Conservation (phyloP, 2,329 filamentous ascomycete genomes). For the Pestalotiopsis sp. region DNA sequence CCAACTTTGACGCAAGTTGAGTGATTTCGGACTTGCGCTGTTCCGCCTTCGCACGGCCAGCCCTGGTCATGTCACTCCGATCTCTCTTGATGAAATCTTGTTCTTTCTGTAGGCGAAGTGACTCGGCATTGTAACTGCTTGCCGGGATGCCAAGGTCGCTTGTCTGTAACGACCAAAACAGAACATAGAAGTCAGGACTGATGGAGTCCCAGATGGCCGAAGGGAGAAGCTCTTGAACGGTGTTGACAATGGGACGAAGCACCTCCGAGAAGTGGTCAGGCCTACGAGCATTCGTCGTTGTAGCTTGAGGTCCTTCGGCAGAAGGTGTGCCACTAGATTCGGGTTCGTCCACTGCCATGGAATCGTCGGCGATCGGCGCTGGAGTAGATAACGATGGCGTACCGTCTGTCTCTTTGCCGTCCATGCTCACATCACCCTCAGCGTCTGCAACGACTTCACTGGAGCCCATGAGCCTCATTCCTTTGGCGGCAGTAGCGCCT, state of each 20-base stretch:
- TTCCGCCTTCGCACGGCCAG: constrained; percentile 68
- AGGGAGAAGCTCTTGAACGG: constrained; percentile 64
- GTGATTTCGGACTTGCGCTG: constrained; percentile 70
- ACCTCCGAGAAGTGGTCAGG: constrained; percentile 65
- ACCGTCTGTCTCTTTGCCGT: constrained; percentile 33
- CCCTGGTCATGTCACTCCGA: constrained; percentile 71
- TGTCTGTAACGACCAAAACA: constrained; percentile 89
- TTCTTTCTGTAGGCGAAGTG: constrained; percentile 68
- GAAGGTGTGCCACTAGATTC: constrained; percentile 23
- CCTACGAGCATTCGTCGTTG: constrained; percentile 36
- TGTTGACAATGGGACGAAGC: constrained; percentile 73
- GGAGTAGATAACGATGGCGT: constrained; percentile 18
- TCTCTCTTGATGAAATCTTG: constrained; percentile 70
- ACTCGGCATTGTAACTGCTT: constrained; percentile 77
- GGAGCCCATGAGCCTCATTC: constrained; percentile 27
- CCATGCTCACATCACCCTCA: constrained; percentile 63
- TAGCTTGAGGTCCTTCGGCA: constrained; percentile 25
- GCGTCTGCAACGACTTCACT: constrained; percentile 41
- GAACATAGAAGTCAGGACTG: constrained; percentile 80
- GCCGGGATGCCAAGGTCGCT: constrained; percentile 79
- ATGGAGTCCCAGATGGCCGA: constrained; percentile 69
- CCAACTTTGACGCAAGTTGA: constrained; percentile 69
- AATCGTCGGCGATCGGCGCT: constrained; percentile 29
- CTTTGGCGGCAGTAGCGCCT: constrained; percentile 33
- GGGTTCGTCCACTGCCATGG: constrained; percentile 32